A percentile compares a stretch with the other conserved stretches of the same genome.
Evolutionary conservation across 2,329 filamentous ascomycete genomes (phyloP).

Genomic region (Rutstroemia sp.): DNA sequence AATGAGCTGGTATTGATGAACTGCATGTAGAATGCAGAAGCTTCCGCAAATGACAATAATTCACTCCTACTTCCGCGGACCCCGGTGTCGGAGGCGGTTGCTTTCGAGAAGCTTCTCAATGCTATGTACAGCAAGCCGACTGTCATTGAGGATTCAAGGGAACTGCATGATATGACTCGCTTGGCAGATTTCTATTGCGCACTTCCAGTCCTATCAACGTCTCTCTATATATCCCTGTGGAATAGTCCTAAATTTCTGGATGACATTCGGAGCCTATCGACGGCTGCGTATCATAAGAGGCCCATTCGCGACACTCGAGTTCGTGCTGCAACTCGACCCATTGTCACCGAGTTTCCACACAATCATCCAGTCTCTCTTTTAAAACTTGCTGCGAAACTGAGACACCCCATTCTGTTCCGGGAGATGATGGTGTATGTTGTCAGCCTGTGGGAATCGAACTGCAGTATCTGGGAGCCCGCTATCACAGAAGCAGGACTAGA

Average conservation of each 20-base stretch:
- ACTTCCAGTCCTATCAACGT: slow-evolving; percentile 3
- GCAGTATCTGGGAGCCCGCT: not conserved
- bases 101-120: slow-evolving; percentile 12
- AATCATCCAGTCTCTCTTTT: not conserved
- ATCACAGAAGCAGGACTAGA: not conserved
- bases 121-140: slow-evolving; percentile 13
- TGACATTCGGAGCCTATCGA: not conserved
- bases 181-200: slow-evolving; percentile 14
- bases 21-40: not conserved
- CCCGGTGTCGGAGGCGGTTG: not conserved
- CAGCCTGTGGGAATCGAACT: not conserved
- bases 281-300: not conserved
- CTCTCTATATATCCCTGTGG: not conserved
- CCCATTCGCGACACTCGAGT: not conserved
- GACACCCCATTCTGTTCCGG: not conserved
- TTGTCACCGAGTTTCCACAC: not conserved
- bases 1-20: too few relatives aligned
- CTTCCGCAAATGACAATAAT: not conserved
- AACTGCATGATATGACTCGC: slow-evolving; percentile 5
- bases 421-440: not conserved
- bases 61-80: not conserved
- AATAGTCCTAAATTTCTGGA: not conserved
- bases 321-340: not conserved
- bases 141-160: not conserved
- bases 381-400: not conserved